Conservation (phyloP, 257 asterid genomes). For the Perilla frutescens region DNA sequence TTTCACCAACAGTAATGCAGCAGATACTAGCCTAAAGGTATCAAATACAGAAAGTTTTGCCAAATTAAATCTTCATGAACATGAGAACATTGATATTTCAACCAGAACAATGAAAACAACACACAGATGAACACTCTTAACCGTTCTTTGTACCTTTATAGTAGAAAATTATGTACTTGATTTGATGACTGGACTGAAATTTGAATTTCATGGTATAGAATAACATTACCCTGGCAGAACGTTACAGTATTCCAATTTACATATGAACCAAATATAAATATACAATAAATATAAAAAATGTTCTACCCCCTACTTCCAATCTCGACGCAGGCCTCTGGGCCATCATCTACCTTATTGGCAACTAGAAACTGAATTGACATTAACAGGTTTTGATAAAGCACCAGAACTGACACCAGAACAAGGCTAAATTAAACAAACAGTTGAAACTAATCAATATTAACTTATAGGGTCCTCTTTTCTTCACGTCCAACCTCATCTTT, state of each 20-base stretch:
- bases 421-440: neutral
- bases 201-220: conserved; percentile 24
- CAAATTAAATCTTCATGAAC: conserved; percentile 22
- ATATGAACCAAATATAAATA: neutral
- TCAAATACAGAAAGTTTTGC: conserved; percentile 4
- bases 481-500: neutral
- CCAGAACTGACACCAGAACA: neutral
- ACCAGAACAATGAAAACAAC: conserved; percentile 4
- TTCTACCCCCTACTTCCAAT: neutral
- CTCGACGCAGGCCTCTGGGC: neutral
- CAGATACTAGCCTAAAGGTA: neutral
- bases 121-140: neutral
- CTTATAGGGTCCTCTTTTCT: neutral
- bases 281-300: neutral
- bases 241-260: neutral
- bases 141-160: neutral
- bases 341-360: conserved; percentile 27
- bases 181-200: conserved; percentile 6
- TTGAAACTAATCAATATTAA: neutral
- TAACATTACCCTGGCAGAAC: neutral
- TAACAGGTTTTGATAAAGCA: conserved; percentile 14
- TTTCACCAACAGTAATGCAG: conserved; percentile 7
- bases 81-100: conserved; percentile 8
- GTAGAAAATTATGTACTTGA: neutral
- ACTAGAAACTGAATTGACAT: neutral